A percentile compares a stretch with the other conserved stretches of the same genome.
Evolutionary conservation across 2,329 filamentous ascomycete species (phyloP).

Genomic region (Fusarium duplospermum): DNA sequence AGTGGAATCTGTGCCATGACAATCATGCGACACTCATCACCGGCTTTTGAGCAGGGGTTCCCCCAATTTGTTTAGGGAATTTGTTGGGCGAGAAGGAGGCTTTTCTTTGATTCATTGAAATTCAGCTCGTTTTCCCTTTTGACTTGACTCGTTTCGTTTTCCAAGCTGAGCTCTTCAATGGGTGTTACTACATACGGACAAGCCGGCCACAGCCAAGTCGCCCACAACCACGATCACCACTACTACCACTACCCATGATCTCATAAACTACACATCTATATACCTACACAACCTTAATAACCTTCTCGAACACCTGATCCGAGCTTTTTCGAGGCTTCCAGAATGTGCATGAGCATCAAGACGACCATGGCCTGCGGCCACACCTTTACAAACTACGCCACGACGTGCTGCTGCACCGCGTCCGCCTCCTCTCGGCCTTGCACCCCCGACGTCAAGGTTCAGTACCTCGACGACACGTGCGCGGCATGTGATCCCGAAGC

Average conservation of each 20-base stretch:
- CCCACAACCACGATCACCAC: neutral
- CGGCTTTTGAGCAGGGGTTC: constrained; percentile 28
- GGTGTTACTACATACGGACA: constrained; percentile 8
- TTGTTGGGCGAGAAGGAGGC: constrained; percentile 10
- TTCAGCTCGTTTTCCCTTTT: neutral
- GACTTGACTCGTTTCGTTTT: neutral
- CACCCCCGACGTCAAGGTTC: constrained; percentile 21
- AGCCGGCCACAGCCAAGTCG: neutral
- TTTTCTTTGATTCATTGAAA: constrained; percentile 13
- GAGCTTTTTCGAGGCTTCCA: neutral
- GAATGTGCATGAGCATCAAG: constrained; percentile 41
- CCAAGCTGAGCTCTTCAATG: constrained; percentile 2
- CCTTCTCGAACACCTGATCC: neutral
- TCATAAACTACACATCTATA: neutral
- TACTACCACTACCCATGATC: neutral
- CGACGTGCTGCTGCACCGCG: constrained; percentile 12
- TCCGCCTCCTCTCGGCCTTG: constrained; percentile 16
- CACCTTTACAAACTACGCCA: constrained; percentile 29
- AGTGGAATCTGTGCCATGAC: constrained; percentile 30
- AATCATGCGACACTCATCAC: constrained; percentile 35
- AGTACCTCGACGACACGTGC: constrained; percentile 51
- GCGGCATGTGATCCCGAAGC: constrained; percentile 50
- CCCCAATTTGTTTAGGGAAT: constrained; percentile 8
- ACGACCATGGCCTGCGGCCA: constrained; percentile 46
- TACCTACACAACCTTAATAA: neutral